Conservation (phyloP, 2,329 filamentous ascomycete genomes). For the Colletotrichum tanaceti region DNA sequence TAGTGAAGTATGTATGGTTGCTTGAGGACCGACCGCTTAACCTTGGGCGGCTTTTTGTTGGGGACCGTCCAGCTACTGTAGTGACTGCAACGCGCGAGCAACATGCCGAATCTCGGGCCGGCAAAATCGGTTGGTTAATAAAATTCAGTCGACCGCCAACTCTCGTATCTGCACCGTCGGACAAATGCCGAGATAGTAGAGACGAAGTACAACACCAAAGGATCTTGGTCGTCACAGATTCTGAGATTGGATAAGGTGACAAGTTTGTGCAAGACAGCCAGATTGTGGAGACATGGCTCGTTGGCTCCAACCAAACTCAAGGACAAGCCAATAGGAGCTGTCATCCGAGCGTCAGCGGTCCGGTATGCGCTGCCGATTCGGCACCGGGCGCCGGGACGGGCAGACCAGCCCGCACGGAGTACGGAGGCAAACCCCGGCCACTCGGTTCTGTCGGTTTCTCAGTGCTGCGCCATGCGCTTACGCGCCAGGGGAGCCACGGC, state of each 20-base stretch:
- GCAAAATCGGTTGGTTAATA: not conserved
- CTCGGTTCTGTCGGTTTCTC: not conserved
- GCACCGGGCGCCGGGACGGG: conserved; percentile 6
- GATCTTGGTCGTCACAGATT: conserved; percentile 8
- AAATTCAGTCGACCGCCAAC: not conserved
- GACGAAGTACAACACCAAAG: not conserved
- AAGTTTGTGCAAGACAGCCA: not conserved
- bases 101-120: not conserved
- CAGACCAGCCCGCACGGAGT: not conserved
- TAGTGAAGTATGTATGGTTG: not conserved
- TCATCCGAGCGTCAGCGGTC: conserved; percentile 9
- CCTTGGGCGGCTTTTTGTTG: not conserved
- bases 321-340: conserved; percentile 10
- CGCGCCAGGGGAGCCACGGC: not conserved
- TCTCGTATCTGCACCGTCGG: not conserved
- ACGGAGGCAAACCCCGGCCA: conserved; percentile 9
- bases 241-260: conserved; percentile 7
- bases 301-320: conserved; percentile 11
- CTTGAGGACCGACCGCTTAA: not conserved
- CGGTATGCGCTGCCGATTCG: conserved; percentile 11
- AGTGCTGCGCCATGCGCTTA: not conserved
- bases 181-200: not conserved
- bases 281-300: not conserved
- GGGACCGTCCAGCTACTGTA: not conserved
- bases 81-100: not conserved